Evolutionary conservation across 495 filamentous ascomycete species (phyloP), one percentile per base, ranked within the genome.

Genomic region (Niebla homalea): DNA sequence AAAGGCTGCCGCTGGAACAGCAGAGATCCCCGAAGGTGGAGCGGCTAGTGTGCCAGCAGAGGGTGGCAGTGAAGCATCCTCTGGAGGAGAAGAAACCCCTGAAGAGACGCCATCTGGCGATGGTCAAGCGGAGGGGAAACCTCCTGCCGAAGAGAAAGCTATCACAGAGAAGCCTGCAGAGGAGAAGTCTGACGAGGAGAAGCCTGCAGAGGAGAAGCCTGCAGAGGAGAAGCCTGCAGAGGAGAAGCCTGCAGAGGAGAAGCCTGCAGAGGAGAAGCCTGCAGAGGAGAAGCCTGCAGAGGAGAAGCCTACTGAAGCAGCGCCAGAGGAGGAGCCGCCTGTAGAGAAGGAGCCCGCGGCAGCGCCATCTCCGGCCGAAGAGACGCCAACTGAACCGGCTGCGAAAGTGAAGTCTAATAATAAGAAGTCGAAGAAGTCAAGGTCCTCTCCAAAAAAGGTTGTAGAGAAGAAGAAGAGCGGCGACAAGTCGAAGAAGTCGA

Each of bases 31-130:
- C 43, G 57, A 57, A 49, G 57, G n/a, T 29, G 64, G 57, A 52
- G 62, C 55, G 15, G 36, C 52, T 29, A 57, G 48, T 2, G 7
- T 12, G 7, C 29, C 29, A 12, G 29, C 14, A 32, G 29, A 32
- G 14, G 29, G 29, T 32, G 29, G 29, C 29, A 12, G 29, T 14
- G 42, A 45, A 19, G 42, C 42, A 45, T 0, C 42, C 4, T 19
- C 42, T 2, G 42, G 26, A 23, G 42, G 26, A 4, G 21, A 19
- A 1, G 67, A 73, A 48, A 69, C 70, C 16, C 64, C 77, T 1
- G 49, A 52, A 25, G 53, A 41, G 8, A 12, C 48, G 1, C 12
- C 37, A 6, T 8, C 49, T 26, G 26, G 37, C 45, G 49, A 56
- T 25, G 49, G 35, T 21, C 22, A 21, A 21, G 32, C 39, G 18